Percentiles rank a stretch among this genome's conserved stretches.
Evolutionary conservation across 202 grass and related monocot species (phyloP).

Genomic region (Setaria italica): DNA sequence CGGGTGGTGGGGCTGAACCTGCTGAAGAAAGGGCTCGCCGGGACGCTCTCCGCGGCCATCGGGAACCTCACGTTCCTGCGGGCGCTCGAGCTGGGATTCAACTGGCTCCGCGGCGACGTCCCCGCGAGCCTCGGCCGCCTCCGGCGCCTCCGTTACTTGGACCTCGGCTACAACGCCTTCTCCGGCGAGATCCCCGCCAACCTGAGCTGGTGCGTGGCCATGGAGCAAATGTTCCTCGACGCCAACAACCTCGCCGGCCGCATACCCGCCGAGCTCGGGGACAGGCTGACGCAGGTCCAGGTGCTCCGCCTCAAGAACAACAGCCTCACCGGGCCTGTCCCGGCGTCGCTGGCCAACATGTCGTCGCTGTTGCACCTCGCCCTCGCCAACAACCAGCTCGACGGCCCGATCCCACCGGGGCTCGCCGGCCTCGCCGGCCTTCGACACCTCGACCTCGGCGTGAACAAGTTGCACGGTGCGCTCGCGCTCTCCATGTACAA

Average conservation of each 20-base stretch:
- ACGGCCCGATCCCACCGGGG: background rate
- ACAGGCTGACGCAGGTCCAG: constrained; percentile 3
- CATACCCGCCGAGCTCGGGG: background rate
- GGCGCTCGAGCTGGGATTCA: constrained; percentile 41
- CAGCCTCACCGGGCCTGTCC: constrained; percentile 38
- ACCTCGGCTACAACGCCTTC: constrained; percentile 26
- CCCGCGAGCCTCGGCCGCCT: constrained; percentile 24
- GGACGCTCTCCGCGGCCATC: constrained; percentile 25
- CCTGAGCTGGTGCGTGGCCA: constrained; percentile 23
- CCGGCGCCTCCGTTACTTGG: background rate
- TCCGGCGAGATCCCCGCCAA: constrained; percentile 35
- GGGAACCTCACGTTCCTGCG: constrained; percentile 52
- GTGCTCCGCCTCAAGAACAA: constrained; percentile 19
- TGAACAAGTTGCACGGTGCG: constrained; percentile 2
- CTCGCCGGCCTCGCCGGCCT: background rate
- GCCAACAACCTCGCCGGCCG: constrained; percentile 17
- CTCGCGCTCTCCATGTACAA: constrained; percentile 13
- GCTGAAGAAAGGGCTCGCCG: background rate
- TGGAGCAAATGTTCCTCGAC: constrained; percentile 10
- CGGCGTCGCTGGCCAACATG: constrained; percentile 23
- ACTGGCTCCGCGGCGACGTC: constrained; percentile 40
- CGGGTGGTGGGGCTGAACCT: constrained; percentile 30
- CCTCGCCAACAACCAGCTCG: constrained; percentile 24
- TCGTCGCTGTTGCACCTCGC: background rate
- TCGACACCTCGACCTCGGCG: background rate